phyloP scores from a whole-genome alignment of 1,284 basidiomycete genomes.

The Pyrrhoderma lamaoense region DNA sequence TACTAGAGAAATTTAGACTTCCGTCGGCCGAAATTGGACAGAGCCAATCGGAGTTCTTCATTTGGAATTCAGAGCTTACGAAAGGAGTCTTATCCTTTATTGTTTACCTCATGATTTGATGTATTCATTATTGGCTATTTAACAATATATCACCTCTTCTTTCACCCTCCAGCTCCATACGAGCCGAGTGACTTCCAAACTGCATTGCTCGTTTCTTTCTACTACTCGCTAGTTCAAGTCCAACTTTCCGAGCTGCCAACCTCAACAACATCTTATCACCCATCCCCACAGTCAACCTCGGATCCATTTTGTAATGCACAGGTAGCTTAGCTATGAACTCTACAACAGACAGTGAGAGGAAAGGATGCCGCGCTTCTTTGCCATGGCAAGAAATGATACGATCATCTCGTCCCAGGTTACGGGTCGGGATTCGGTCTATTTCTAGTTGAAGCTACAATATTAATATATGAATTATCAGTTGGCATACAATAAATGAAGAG shows the following conservation, averaged over 20 bases:
- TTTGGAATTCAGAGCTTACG: too few relatives aligned
- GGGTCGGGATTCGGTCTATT: conserved; percentile 80
- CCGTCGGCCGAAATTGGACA: too few relatives aligned
- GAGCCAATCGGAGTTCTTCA: too few relatives aligned
- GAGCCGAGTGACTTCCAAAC: conserved; percentile 89
- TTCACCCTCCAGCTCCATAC: conserved; percentile 53
- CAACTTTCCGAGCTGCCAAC: conserved; percentile 57
- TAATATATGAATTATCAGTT: conserved; percentile 4
- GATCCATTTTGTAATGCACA: conserved; percentile 76
- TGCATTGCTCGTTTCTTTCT: conserved; percentile 95
- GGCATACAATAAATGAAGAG: background rate
- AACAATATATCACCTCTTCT: conserved; percentile 13
- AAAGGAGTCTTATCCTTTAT: background rate
- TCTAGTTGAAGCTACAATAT: conserved; percentile 78
- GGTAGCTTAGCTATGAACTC: conserved; percentile 68
- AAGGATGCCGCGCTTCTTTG: conserved; percentile 88
- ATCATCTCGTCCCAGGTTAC: conserved; percentile 94
- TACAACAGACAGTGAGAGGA: conserved; percentile 75
- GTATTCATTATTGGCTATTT: background rate
- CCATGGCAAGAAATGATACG: conserved; percentile 83
- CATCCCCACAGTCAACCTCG: conserved; percentile 52
- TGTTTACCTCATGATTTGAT: too few relatives aligned
- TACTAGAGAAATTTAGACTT: too few relatives aligned
- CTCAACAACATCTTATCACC: conserved; percentile 89
- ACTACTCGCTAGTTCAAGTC: conserved; percentile 58